phyloP scores from a whole-genome alignment of 257 asterid species.

The Primulina huaijiensis region DNA sequence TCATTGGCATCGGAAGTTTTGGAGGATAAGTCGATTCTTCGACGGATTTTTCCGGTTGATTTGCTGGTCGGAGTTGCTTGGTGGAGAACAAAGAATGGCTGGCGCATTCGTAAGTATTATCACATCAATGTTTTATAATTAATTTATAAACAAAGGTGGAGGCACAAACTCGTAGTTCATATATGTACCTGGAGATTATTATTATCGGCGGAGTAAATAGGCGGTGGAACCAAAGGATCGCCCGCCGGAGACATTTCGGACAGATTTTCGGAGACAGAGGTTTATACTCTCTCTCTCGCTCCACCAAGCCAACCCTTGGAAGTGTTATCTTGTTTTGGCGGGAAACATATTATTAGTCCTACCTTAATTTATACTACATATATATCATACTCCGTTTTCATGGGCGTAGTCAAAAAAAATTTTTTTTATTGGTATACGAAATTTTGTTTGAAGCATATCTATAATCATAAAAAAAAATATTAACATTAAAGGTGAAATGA shows the following conservation, averaged over 20 bases:
- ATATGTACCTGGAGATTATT: slow-evolving; percentile 44
- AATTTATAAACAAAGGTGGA: not conserved
- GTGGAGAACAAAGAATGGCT: slow-evolving; percentile 89
- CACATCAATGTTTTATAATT: not conserved
- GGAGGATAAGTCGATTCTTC: slow-evolving; percentile 54
- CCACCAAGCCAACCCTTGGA: slow-evolving; percentile 11
- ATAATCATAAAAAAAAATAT: too few species aligned
- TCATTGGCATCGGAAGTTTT: slow-evolving; percentile 22
- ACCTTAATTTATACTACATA: too few species aligned
- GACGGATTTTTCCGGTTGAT: slow-evolving; percentile 40
- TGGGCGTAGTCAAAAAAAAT: too few species aligned
- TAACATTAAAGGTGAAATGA: too few species aligned
- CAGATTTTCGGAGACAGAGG: not conserved
- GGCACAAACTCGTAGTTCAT: not conserved
- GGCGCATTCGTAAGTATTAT: slow-evolving; percentile 14
- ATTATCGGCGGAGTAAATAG: slow-evolving; percentile 27
- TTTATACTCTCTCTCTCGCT: not conserved
- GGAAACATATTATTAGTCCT: slow-evolving; percentile 23
- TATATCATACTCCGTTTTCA: too few species aligned
- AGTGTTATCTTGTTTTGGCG: slow-evolving; percentile 38
- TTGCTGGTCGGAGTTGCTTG: slow-evolving; percentile 52
- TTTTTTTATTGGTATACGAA: too few species aligned
- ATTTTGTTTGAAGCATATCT: too few species aligned
- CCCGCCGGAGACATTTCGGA: slow-evolving; percentile 36
- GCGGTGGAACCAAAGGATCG: slow-evolving; percentile 26